phyloP scores from a whole-genome alignment of 2,329 filamentous ascomycete species.

The Talaromyces sp. region DNA sequence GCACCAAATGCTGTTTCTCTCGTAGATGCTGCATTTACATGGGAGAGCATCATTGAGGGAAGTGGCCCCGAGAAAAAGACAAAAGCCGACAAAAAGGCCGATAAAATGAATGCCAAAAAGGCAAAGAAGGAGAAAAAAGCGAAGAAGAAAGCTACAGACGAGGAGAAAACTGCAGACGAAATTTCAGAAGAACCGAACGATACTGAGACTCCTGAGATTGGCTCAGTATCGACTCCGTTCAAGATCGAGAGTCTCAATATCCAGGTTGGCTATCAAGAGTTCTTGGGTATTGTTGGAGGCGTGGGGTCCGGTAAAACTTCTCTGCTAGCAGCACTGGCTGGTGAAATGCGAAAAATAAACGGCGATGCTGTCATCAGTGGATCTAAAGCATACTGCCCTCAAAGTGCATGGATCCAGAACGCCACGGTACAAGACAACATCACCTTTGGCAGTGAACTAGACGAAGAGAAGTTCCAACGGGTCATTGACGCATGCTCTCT shows the following conservation, averaged over 20 bases:
- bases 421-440: constrained; percentile 74
- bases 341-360: constrained; percentile 51
- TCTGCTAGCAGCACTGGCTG: constrained; percentile 65
- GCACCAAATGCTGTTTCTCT: constrained; percentile 58
- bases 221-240: constrained; percentile 21
- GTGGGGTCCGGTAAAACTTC: constrained; percentile 67
- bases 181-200: background rate
- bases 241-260: constrained; percentile 27
- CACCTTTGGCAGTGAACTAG: constrained; percentile 60
- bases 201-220: background rate
- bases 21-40: constrained; percentile 69
- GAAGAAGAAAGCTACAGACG: background rate
- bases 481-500: constrained; percentile 16
- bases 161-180: background rate
- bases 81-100: constrained; percentile 8
- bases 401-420: constrained; percentile 89
- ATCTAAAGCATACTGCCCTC: constrained; percentile 53
- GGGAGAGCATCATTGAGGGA: constrained; percentile 52
- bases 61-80: background rate
- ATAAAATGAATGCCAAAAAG: constrained; percentile 4
- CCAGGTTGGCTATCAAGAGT: constrained; percentile 19
- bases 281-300: constrained; percentile 22
- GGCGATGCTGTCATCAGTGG: constrained; percentile 5
- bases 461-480: constrained; percentile 16
- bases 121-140: constrained; percentile 5